These are phyloP conservation scores for Chrysopogon serrulatus DNA, from an alignment of 176 grass and related monocot species.

Conservation along the genomic window DNA sequence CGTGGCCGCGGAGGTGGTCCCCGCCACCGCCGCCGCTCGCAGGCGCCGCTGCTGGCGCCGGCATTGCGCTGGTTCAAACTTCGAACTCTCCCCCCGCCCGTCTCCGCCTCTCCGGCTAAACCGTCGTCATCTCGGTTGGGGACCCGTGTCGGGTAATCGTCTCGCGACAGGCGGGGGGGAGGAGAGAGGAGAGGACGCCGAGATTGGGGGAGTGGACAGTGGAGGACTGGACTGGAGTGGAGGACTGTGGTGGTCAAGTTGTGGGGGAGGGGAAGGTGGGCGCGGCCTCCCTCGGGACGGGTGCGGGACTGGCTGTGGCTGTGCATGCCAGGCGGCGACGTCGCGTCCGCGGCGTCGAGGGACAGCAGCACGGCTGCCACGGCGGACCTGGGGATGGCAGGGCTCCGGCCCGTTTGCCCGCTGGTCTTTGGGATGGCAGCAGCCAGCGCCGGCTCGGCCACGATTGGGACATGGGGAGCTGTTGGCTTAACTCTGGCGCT, in stretches of 20 bases:
- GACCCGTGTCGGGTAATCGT: neutral
- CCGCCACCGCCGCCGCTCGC: constrained; percentile 14
- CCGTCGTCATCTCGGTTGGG: neutral
- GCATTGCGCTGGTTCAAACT: constrained; percentile 37
- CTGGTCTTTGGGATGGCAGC: neutral
- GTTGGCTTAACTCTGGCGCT: too few relatives aligned
- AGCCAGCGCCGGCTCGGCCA: too few relatives aligned
- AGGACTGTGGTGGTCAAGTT: neutral
- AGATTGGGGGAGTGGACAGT: neutral
- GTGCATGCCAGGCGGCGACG: neutral
- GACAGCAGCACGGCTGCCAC: neutral
- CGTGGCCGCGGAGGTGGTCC: constrained; percentile 55
- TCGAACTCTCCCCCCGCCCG: too few relatives aligned
- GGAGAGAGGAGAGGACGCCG: neutral
- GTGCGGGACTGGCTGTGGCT: neutral
- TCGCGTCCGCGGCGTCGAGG: neutral
- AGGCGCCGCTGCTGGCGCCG: neutral
- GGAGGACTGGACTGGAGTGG: neutral
- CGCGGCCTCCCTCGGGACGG: constrained; percentile 7
- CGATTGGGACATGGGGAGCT: too few relatives aligned
- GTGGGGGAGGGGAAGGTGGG: neutral
- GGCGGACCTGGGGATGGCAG: neutral
- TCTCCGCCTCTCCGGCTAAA: neutral
- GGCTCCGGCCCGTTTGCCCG: neutral
- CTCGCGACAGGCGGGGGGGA: neutral